Conservation (phyloP, 495 filamentous ascomycete genomes). For the Aspergillus bridgeri region DNA sequence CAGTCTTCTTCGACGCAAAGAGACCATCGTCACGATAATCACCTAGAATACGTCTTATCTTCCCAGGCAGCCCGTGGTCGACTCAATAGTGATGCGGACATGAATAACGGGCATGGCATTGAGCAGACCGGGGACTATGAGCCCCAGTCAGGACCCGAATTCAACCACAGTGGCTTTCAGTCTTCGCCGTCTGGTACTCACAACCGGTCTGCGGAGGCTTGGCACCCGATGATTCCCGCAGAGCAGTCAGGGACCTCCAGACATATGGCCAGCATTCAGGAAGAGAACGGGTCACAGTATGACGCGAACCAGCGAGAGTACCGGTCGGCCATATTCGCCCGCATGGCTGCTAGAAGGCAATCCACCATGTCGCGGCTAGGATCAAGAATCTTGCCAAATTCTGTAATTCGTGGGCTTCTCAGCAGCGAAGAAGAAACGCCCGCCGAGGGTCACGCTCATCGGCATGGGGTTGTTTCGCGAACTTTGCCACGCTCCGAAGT, state of each 20-base stretch:
- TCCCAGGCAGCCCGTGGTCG: constrained; percentile 23
- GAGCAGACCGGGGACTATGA: constrained; percentile 28
- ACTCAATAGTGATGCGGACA: constrained; percentile 37
- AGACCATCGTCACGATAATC: constrained; percentile 31
- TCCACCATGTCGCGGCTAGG: constrained; percentile 51
- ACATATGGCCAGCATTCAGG: constrained; percentile 36
- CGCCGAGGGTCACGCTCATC: constrained; percentile 48
- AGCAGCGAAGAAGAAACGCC: constrained; percentile 48
- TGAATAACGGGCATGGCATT: constrained; percentile 34
- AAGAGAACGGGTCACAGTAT: constrained; percentile 27
- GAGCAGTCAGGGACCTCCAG: constrained; percentile 13
- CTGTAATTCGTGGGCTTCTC: constrained; percentile 41
- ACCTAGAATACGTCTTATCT: constrained; percentile 20
- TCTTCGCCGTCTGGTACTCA: constrained; percentile 11
- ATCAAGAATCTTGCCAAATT: constrained; percentile 49
- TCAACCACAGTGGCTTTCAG: constrained; percentile 16
- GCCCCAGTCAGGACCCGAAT: constrained; percentile 20
- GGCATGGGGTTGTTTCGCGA: constrained; percentile 43
- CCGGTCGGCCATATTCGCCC: constrained; percentile 35
- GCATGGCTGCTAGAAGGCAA: constrained; percentile 45
- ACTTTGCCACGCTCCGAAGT: constrained; percentile 38
- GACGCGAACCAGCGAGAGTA: constrained; percentile 29
- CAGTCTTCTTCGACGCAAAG: constrained; percentile 45
- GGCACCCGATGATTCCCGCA: constrained; percentile 23
- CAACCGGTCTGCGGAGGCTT: constrained; percentile 14